Evolutionary conservation across 2,329 filamentous ascomycete genomes (phyloP).

Genomic region (Neofusicoccum laricinum): DNA sequence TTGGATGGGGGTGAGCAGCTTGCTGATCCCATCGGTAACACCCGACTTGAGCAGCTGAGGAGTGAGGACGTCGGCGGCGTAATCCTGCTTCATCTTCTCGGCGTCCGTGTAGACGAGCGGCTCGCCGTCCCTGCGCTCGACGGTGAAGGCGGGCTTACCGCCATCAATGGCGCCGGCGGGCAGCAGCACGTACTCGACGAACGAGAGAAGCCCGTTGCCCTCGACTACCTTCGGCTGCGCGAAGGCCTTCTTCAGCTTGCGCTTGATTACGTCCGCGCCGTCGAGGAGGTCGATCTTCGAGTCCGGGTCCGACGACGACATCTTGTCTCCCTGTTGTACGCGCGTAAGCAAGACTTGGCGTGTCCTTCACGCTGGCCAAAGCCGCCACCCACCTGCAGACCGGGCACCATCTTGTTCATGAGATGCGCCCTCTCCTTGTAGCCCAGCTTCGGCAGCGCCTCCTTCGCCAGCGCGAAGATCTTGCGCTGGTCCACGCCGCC

Average conservation of each 20-base stretch:
- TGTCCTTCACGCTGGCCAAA: constrained; percentile 23
- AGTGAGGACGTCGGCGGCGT: constrained; percentile 72
- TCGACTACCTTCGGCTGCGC: constrained; percentile 73
- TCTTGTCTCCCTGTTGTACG: constrained; percentile 66
- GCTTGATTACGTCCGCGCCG: constrained; percentile 66
- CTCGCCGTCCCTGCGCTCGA: constrained; percentile 67
- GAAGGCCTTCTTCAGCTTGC: constrained; percentile 70
- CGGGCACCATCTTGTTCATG: constrained; percentile 87
- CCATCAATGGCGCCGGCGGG: constrained; percentile 66
- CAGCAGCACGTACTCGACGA: constrained; percentile 83
- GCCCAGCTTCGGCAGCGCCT: constrained; percentile 79
- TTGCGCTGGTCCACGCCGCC: constrained; percentile 79
- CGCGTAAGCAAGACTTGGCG: constrained; percentile 50
- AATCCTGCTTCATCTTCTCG: constrained; percentile 74
- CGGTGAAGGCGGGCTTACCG: constrained; percentile 60
- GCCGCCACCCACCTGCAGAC: constrained; percentile 82
- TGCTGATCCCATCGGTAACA: constrained; percentile 68
- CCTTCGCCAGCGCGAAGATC: constrained; percentile 80
- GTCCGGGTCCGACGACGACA: constrained; percentile 67
- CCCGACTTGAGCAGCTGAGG: constrained; percentile 88
- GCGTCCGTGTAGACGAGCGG: constrained; percentile 78
- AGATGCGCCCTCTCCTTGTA: constrained; percentile 73
- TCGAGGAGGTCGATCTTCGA: constrained; percentile 96
- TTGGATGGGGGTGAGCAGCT: constrained; percentile 75
- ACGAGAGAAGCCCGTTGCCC: constrained; percentile 81